Conservation (phyloP, 176 grass and related monocot genomes). For the Aegilops tauschii region DNA sequence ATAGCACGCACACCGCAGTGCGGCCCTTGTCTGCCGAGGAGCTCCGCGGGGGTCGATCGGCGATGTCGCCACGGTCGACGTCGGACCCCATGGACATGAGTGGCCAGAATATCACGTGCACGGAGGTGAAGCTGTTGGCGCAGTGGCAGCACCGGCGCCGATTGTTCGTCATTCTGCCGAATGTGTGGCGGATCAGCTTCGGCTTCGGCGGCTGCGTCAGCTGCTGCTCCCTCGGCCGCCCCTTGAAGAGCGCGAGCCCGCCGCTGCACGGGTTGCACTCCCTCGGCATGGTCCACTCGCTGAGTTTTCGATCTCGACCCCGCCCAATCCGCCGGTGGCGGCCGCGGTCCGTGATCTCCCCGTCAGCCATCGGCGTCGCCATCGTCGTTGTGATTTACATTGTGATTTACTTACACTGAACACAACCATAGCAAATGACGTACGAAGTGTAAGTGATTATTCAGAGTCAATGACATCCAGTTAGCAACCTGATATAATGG, state of each 20-base stretch:
- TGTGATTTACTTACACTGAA: too few relatives aligned
- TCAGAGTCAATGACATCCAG: too few relatives aligned
- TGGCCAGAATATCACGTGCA: conserved; percentile 70
- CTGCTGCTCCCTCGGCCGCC: conserved; percentile 9
- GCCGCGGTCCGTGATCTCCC: too few relatives aligned
- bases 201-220: neutral
- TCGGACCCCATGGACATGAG: conserved; percentile 57
- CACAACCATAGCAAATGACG: too few relatives aligned
- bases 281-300: conserved; percentile 24
- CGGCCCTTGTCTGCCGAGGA: neutral
- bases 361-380: too few relatives aligned
- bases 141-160: neutral
- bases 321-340: too few relatives aligned
- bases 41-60: neutral
- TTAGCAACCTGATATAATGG: too few relatives aligned
- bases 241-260: conserved; percentile 39
- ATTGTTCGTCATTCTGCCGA: conserved; percentile 19
- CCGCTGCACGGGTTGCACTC: conserved; percentile 34
- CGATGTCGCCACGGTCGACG: too few relatives aligned
- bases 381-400: too few relatives aligned
- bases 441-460: too few relatives aligned
- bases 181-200: neutral
- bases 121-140: conserved; percentile 52
- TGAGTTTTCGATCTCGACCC: too few relatives aligned
- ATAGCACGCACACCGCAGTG: too few relatives aligned